Evolutionary conservation across 2,329 filamentous ascomycete species (phyloP), one percentile per base, ranked within the genome.

Genomic region (Bipolaris bicolor): DNA sequence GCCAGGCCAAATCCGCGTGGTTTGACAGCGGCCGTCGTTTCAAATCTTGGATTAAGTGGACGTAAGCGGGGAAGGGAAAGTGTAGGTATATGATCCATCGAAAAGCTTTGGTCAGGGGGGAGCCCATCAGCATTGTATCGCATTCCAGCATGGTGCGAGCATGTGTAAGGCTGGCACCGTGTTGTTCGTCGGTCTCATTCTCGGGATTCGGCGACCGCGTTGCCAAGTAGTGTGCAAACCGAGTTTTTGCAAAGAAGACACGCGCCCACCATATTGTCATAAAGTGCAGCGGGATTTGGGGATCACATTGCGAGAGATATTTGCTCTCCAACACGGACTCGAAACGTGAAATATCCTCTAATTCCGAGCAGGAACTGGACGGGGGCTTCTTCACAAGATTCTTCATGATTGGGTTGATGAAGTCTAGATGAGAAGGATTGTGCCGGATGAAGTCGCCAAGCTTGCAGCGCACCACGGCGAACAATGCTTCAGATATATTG

Each of bases 31-130:
- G 80, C 9, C 76, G 71, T 31, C 58, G 70, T 39, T 66, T 73
- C 33, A 84, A 55, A 26, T 81, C 76, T 57, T 82, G 76, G 0
- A 78, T 58, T 6, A 83, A 60, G 41, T 82, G 77, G 10, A 83
- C 69, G 59, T 83, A 83, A 1, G 80, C 81, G 0, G 78, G 77
- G 41, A 83, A 79, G 0, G 82, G 83, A 53, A 84, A 83, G 61
- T 83, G 66, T 22, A 76, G 69, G 4, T 76, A 67, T 1, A 74
- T 50, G 1, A 80, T 58, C 83, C 82, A 84, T 5, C 57, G 61
- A 53, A 73, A 83, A 3, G 74, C 67, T 64, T 73, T 77, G 2
- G 72, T 79, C 0, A 79, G 67, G 1, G 77, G 72, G 0, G 80
- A 81, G 1, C 63, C 71, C 61, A 78, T 75, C 16, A 83, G 58